A percentile compares a stretch with the other conserved stretches of the same genome.
These are phyloP conservation scores for Fusarium temperatum DNA, from an alignment of 2,329 filamentous ascomycete species.

Conservation along the genomic window DNA sequence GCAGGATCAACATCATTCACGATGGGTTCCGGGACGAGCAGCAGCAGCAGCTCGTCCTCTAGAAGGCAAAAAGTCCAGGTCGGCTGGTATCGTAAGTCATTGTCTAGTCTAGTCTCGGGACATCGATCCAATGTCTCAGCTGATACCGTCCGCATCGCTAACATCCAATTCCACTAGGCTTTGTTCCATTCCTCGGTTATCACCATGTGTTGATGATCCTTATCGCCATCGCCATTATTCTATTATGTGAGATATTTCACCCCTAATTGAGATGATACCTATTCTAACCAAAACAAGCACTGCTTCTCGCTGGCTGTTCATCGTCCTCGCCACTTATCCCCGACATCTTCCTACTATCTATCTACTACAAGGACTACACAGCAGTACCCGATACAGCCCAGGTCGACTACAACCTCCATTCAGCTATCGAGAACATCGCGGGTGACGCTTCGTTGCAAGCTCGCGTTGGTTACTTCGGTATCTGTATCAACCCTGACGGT, in stretches of 20 bases:
- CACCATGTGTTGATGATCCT: slow-evolving; percentile 97
- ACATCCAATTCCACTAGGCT: slow-evolving; percentile 55
- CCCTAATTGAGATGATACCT: background rate
- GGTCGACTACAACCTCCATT: slow-evolving; percentile 87
- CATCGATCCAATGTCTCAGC: slow-evolving; percentile 29
- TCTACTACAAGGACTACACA: slow-evolving; percentile 91
- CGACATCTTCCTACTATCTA: slow-evolving; percentile 95
- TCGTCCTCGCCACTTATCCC: slow-evolving; percentile 96
- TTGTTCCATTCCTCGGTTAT: slow-evolving; percentile 75
- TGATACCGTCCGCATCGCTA: slow-evolving; percentile 21
- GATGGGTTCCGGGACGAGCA: slow-evolving; percentile 40
- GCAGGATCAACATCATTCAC: slow-evolving; percentile 27
- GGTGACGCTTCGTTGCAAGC: slow-evolving; percentile 85
- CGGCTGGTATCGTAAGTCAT: slow-evolving; percentile 60
- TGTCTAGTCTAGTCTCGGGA: background rate
- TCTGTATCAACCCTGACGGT: slow-evolving; percentile 91
- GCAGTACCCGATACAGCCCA: slow-evolving; percentile 85
- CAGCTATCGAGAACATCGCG: slow-evolving; percentile 89
- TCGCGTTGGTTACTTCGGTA: slow-evolving; percentile 96
- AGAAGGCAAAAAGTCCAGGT: slow-evolving; percentile 53
- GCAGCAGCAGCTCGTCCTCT: slow-evolving; percentile 39
- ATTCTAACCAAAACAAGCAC: slow-evolving; percentile 62
- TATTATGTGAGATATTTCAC: slow-evolving; percentile 78
- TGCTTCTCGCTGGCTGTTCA: slow-evolving; percentile 93
- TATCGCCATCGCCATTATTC: slow-evolving; percentile 91